phyloP scores from a whole-genome alignment of 2,329 filamentous ascomycete genomes.

The Penicillium sp. region DNA sequence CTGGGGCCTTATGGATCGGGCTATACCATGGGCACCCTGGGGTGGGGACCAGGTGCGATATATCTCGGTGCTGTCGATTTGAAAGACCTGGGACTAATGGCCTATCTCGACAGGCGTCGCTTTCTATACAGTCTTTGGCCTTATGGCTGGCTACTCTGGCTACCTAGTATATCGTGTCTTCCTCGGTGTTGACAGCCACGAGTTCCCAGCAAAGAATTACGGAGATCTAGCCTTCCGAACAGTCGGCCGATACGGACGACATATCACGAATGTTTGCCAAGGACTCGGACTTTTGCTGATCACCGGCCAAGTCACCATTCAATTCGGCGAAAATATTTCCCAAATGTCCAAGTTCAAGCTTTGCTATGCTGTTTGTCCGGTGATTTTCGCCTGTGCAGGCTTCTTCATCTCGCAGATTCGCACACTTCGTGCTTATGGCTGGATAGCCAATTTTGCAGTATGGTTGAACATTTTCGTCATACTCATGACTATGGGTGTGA shows the following conservation, averaged over 20 bases:
- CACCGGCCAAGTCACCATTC: constrained; percentile 53
- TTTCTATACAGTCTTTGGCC: constrained; percentile 28
- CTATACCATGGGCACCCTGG: constrained; percentile 21
- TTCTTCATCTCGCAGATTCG: constrained; percentile 57
- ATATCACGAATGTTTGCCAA: constrained; percentile 41
- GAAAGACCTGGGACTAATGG: not conserved
- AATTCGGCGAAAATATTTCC: constrained; percentile 54
- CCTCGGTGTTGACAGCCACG: constrained; percentile 40
- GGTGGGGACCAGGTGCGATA: constrained; percentile 18
- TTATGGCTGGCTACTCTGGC: constrained; percentile 32
- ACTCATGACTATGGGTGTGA: constrained; percentile 56
- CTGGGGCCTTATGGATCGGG: constrained; percentile 26
- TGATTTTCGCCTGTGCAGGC: constrained; percentile 52
- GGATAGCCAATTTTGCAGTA: constrained; percentile 56
- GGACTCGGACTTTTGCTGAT: constrained; percentile 48
- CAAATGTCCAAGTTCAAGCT: constrained; percentile 51
- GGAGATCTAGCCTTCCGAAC: constrained; percentile 44
- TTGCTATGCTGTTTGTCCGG: constrained; percentile 54
- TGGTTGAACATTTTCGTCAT: constrained; percentile 58
- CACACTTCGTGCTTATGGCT: constrained; percentile 54
- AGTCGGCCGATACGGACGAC: constrained; percentile 37
- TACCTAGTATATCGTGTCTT: constrained; percentile 43
- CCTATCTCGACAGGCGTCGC: constrained; percentile 12
- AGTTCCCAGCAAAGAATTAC: constrained; percentile 42
- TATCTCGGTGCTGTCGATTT: not conserved